Percentiles rank a stretch among this genome's conserved stretches.
These are phyloP conservation scores for Tulasnella sp. DNA, from an alignment of 768 basidiomycete genomes.

Conservation along the genomic window DNA sequence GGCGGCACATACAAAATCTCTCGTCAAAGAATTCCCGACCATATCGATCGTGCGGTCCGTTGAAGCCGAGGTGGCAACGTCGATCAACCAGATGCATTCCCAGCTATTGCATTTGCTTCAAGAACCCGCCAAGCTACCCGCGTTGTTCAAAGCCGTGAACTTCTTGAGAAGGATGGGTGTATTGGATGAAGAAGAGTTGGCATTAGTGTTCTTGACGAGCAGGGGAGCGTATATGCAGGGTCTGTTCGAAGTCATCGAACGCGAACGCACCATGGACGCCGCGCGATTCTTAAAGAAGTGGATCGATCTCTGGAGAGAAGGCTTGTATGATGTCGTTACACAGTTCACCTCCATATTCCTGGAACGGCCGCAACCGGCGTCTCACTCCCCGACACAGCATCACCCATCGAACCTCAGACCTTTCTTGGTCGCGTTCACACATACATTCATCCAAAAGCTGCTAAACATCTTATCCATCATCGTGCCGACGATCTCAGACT, in stretches of 20 bases:
- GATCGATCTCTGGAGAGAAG: conserved; percentile 84
- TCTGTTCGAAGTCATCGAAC: conserved; percentile 42
- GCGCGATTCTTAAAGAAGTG: conserved; percentile 73
- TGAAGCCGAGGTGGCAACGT: conserved; percentile 35
- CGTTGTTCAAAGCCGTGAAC: conserved; percentile 78
- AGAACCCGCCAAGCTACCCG: conserved; percentile 79
- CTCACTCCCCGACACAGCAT: conserved; percentile 32
- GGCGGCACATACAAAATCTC: conserved; percentile 51
- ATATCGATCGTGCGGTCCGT: conserved; percentile 39
- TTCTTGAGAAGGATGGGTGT: conserved; percentile 78
- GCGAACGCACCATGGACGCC: conserved; percentile 44
- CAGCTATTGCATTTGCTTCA: conserved; percentile 69
- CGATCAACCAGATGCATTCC: conserved; percentile 43
- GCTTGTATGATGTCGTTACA: conserved; percentile 82
- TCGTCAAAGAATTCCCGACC: conserved; percentile 35
- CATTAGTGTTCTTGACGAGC: conserved; percentile 71
- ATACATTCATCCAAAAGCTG: conserved; percentile 51
- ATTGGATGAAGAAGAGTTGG: conserved; percentile 58
- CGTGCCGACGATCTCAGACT: conserved; percentile 42
- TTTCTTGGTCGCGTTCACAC: conserved; percentile 54
- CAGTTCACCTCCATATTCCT: conserved; percentile 87
- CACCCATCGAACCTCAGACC: conserved; percentile 31
- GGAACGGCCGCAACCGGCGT: conserved; percentile 28
- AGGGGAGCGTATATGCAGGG: conserved; percentile 51
- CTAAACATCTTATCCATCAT: conserved; percentile 51